Conservation (phyloP, 805 yeast species). For the Grigorovia transvaalensis region DNA sequence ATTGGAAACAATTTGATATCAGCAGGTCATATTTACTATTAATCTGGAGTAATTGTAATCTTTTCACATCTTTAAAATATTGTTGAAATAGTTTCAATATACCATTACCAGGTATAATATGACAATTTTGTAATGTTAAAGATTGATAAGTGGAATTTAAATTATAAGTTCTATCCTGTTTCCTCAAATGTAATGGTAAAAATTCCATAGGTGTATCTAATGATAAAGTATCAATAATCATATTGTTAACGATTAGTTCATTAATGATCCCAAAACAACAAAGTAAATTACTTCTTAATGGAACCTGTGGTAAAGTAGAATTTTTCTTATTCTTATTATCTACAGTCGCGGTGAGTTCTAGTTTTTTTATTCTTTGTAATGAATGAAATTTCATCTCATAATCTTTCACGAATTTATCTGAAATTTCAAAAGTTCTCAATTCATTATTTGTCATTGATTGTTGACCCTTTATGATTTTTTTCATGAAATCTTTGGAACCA, state of each 20-base stretch:
- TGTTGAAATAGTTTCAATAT: slow-evolving; percentile 27
- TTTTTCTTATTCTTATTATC: slow-evolving; percentile 7
- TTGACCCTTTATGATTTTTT: slow-evolving; percentile 25
- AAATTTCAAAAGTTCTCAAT: slow-evolving; percentile 22
- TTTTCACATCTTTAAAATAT: slow-evolving; percentile 34
- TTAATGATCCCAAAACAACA: slow-evolving; percentile 37
- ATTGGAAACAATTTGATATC: slow-evolving; percentile 37
- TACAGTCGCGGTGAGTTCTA: slow-evolving; percentile 16
- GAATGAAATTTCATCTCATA: slow-evolving; percentile 22
- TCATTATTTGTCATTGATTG: slow-evolving; percentile 25
- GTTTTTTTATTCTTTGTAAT: slow-evolving; percentile 21
- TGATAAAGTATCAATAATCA: slow-evolving; percentile 38
- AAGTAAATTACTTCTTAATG: slow-evolving; percentile 34
- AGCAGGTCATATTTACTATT: slow-evolving; percentile 39
- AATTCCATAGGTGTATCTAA: slow-evolving; percentile 29
- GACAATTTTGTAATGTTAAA: slow-evolving; percentile 27
- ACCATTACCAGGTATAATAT: slow-evolving; percentile 30
- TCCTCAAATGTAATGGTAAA: slow-evolving; percentile 20
- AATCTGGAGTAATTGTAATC: slow-evolving; percentile 32
- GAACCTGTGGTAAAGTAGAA: slow-evolving; percentile 9
- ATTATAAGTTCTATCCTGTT: slow-evolving; percentile 10
- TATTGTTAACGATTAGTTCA: slow-evolving; percentile 35
- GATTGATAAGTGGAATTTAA: slow-evolving; percentile 30
- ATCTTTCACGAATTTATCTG: slow-evolving; percentile 18
- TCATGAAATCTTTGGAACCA: slow-evolving; percentile 26